A percentile compares a stretch with the other conserved stretches of the same genome.
phyloP scores from a whole-genome alignment of 495 filamentous ascomycete genomes.

The Hypoxylon lenormandii region DNA sequence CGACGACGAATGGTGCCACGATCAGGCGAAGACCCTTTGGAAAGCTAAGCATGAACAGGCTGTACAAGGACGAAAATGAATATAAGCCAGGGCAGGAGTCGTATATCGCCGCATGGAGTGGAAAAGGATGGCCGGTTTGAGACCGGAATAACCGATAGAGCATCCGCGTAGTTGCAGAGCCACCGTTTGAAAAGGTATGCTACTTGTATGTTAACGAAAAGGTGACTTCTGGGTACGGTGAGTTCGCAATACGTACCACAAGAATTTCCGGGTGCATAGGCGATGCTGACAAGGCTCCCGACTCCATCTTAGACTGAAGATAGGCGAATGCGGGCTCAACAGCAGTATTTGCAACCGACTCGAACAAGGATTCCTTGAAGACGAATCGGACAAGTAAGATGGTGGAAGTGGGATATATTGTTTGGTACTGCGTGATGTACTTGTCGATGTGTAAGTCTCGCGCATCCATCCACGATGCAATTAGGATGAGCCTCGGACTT shows the following conservation, averaged over 20 bases:
- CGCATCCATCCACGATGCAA: conserved; percentile 62
- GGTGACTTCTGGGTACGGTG: too few relatives aligned
- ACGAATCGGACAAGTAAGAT: conserved; percentile 59
- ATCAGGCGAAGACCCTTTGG: conserved; percentile 26
- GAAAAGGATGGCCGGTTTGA: conserved; percentile 43
- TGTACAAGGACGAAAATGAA: conserved; percentile 42
- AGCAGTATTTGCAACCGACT: conserved; percentile 10
- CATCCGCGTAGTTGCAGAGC: conserved; percentile 45
- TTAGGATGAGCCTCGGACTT: conserved; percentile 56
- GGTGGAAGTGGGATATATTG: conserved; percentile 53
- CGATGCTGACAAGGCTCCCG: conserved; percentile 35
- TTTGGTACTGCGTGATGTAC: conserved; percentile 57
- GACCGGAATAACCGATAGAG: conserved; percentile 43
- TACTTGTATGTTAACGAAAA: too few relatives aligned
- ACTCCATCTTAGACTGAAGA: conserved; percentile 37
- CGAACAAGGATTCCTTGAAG: conserved; percentile 43
- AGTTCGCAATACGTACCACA: conserved; percentile 32
- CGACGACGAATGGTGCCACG: conserved; percentile 48
- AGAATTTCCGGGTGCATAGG: conserved; percentile 52
- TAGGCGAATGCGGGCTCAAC: conserved; percentile 45
- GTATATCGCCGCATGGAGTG: conserved; percentile 52
- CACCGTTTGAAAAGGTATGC: conserved; percentile 63
- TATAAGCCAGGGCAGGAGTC: conserved; percentile 59
- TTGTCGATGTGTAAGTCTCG: conserved; percentile 60
- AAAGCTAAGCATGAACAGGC: conserved; percentile 48